Percentiles rank a stretch among this genome's conserved stretches.
These are phyloP conservation scores for Nigrograna mackinnonii DNA, from an alignment of 2,329 filamentous ascomycete species.

Conservation along the genomic window DNA sequence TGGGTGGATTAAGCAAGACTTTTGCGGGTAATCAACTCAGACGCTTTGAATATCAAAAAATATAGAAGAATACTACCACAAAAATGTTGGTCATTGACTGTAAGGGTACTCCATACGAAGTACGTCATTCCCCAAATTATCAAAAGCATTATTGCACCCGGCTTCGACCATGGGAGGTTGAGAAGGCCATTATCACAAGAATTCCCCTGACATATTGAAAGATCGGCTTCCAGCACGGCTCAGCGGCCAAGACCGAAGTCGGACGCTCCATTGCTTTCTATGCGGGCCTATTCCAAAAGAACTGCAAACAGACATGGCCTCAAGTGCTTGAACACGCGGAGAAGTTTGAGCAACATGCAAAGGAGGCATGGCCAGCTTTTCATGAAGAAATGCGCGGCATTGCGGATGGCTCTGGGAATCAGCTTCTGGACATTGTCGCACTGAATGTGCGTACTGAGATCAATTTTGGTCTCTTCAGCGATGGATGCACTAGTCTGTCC, in stretches of 20 bases:
- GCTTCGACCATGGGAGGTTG: too few species aligned
- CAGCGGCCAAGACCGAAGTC: conserved; percentile 44
- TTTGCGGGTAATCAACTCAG: too few species aligned
- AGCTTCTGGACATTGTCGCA: conserved; percentile 58
- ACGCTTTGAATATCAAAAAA: not conserved
- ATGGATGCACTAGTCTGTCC: conserved; percentile 60
- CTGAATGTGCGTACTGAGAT: conserved; percentile 63
- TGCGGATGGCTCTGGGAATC: conserved; percentile 52
- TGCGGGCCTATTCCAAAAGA: conserved; percentile 49
- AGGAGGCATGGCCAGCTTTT: conserved; percentile 46
- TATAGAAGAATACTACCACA: too few species aligned
- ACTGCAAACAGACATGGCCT: conserved; percentile 51
- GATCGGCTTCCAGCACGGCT: conserved; percentile 56
- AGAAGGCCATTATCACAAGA: too few species aligned
- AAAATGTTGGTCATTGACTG: conserved; percentile 46
- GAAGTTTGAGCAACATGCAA: conserved; percentile 51
- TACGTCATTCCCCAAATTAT: conserved; percentile 15
- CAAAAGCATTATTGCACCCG: too few species aligned
- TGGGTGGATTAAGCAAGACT: too few species aligned
- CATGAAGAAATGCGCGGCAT: conserved; percentile 55
- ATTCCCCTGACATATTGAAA: conserved; percentile 21
- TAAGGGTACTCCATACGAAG: conserved; percentile 48
- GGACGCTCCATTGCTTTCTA: conserved; percentile 52
- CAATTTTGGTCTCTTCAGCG: conserved; percentile 57
- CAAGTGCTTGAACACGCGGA: conserved; percentile 50